phyloP scores from a whole-genome alignment of 2,329 filamentous ascomycete species.

The Stachybotrys chartarum region DNA sequence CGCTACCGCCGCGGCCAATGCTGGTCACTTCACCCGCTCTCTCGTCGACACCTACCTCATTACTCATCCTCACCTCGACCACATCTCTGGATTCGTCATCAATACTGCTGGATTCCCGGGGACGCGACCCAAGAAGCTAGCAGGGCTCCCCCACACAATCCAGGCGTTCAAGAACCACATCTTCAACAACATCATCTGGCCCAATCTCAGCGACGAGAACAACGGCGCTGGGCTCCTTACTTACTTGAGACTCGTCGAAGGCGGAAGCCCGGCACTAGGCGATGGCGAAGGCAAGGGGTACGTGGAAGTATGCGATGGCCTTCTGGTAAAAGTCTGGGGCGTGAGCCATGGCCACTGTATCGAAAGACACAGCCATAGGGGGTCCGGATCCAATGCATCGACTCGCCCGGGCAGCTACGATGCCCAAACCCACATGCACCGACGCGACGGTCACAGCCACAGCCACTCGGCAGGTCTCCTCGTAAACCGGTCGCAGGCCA shows the following conservation, averaged over 20 bases:
- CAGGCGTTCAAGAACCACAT: conserved; percentile 87
- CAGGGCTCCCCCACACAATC: conserved; percentile 83
- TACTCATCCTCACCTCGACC: conserved; percentile 95
- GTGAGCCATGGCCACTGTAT: conserved; percentile 89
- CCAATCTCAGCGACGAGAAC: conserved; percentile 93
- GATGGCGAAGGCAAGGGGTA: conserved; percentile 77
- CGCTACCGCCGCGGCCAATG: conserved; percentile 65
- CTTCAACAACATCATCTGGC: conserved; percentile 98
- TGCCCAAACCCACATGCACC: conserved; percentile 23
- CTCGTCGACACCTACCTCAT: conserved; percentile 86
- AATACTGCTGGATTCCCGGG: conserved; percentile 85
- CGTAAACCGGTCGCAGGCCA: conserved; percentile 13
- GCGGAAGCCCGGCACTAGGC: conserved; percentile 77
- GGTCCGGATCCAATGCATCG: conserved; percentile 42
- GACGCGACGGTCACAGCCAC: conserved; percentile 17
- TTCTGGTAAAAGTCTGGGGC: conserved; percentile 81
- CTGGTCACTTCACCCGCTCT: conserved; percentile 67
- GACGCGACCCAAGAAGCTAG: conserved; percentile 75
- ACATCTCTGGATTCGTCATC: conserved; percentile 84
- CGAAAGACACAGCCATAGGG: conserved; percentile 61
- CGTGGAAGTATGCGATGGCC: conserved; percentile 77
- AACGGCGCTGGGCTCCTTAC: conserved; percentile 88
- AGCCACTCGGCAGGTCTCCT: conserved; percentile 7
- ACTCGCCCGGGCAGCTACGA: conserved; percentile 45
- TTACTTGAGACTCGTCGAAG: conserved; percentile 81